phyloP scores from a whole-genome alignment of 2,329 filamentous ascomycete genomes.

The Paramyrothecium roridum region DNA sequence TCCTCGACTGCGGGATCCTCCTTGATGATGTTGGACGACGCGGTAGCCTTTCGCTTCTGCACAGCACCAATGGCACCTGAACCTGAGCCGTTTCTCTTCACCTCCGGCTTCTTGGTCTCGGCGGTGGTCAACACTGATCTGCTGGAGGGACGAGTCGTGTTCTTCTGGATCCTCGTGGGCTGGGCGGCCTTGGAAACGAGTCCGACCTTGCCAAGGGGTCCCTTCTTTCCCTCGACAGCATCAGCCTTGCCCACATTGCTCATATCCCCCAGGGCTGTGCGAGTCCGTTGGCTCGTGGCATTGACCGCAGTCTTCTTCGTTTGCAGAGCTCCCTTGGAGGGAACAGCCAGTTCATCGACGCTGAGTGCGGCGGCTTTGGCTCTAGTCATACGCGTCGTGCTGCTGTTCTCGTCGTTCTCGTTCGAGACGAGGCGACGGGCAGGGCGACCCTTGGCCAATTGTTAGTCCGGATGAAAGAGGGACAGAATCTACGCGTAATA shows the following conservation, averaged over 20 bases:
- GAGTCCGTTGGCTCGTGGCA: slow-evolving; percentile 59
- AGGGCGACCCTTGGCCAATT: slow-evolving; percentile 55
- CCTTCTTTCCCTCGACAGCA: slow-evolving; percentile 72
- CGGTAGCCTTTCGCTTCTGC: slow-evolving; percentile 67
- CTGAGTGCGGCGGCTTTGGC: slow-evolving; percentile 81
- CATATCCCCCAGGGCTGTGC: slow-evolving; percentile 85
- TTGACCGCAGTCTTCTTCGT: slow-evolving; percentile 63
- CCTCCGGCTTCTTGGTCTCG: slow-evolving; percentile 61
- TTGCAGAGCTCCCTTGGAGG: slow-evolving; percentile 62
- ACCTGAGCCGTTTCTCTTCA: slow-evolving; percentile 70
- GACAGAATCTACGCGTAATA: slow-evolving; percentile 9
- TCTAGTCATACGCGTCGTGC: slow-evolving; percentile 81
- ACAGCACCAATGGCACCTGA: slow-evolving; percentile 61
- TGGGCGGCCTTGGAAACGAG: slow-evolving; percentile 78
- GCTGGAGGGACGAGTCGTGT: slow-evolving; percentile 50
- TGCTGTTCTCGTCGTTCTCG: slow-evolving; percentile 90
- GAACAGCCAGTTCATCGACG: slow-evolving; percentile 58
- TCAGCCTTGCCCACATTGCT: slow-evolving; percentile 90
- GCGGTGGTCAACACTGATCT: slow-evolving; percentile 65
- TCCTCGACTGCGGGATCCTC: slow-evolving; percentile 59
- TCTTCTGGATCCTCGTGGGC: slow-evolving; percentile 79
- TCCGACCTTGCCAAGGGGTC: slow-evolving; percentile 57
- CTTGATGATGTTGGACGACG: slow-evolving; percentile 48
- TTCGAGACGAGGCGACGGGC: slow-evolving; percentile 75
- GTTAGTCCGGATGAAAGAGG: slow-evolving; percentile 7